These are phyloP conservation scores for Paulownia fortunei DNA, from an alignment of 257 asterid genomes.

Conservation along the genomic window DNA sequence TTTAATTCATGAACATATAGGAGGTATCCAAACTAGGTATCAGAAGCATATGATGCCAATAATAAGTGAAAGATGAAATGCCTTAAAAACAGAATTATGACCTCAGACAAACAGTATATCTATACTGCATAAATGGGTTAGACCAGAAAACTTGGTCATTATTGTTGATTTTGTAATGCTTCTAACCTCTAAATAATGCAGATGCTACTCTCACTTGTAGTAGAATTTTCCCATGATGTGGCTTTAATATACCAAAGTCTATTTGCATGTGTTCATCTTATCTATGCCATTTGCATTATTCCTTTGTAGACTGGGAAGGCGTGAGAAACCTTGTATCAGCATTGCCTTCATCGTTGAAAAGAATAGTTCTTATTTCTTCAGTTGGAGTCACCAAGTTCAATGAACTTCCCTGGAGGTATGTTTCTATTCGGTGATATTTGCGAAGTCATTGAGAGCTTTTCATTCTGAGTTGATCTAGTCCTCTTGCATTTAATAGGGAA, in stretches of 20 bases:
- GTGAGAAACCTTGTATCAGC: slow-evolving; percentile 83
- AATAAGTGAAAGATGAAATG: slow-evolving; percentile 15
- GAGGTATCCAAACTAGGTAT: neutral
- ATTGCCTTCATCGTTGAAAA: slow-evolving; percentile 72
- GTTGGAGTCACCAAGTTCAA: slow-evolving; percentile 88
- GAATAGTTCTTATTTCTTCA: slow-evolving; percentile 89
- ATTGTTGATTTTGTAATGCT: neutral
- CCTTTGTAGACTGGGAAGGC: slow-evolving; percentile 90
- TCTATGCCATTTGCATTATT: slow-evolving; percentile 15
- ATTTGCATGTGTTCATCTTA: slow-evolving; percentile 15
- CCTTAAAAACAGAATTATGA: neutral
- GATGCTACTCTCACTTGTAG: neutral
- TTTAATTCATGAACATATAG: neutral
- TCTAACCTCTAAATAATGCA: neutral
- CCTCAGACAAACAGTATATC: neutral
- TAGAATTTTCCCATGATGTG: neutral
- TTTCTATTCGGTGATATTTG: neutral
- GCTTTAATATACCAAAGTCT: neutral
- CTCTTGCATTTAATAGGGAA: neutral
- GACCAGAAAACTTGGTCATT: neutral
- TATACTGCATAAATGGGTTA: neutral
- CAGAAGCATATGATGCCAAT: neutral
- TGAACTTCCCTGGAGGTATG: slow-evolving; percentile 96
- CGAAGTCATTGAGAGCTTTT: neutral
- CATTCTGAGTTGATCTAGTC: neutral